Conservation (phyloP, 768 basidiomycete genomes). For the Candolleomyces aberdarensis region DNA sequence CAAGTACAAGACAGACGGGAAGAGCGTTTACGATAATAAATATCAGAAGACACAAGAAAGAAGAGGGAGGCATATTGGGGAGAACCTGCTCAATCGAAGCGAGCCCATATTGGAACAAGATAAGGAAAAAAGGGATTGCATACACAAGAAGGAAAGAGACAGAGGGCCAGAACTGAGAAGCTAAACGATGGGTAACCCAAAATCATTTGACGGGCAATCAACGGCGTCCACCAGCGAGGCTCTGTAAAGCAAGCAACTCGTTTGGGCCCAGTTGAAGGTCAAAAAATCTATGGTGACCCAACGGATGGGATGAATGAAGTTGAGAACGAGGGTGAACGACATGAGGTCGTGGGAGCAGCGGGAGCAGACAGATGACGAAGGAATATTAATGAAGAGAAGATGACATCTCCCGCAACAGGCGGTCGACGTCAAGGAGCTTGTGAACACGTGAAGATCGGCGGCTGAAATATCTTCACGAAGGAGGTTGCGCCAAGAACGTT, state of each 20-base stretch:
- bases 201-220: slow-evolving; percentile 11
- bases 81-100: too few species aligned
- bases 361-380: neutral
- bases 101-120: neutral
- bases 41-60: too few species aligned
- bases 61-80: too few species aligned
- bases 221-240: slow-evolving; percentile 8
- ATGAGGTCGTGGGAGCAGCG: neutral
- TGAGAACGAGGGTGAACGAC: neutral
- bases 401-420: too few species aligned
- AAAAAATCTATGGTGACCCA: slow-evolving; percentile 34
- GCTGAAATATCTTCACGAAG: too few species aligned
- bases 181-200: slow-evolving; percentile 7
- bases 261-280: slow-evolving; percentile 35
- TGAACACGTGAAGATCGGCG: too few species aligned
- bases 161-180: neutral
- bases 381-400: neutral
- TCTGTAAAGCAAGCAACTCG: neutral
- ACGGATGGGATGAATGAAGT: neutral
- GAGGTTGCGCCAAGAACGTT: too few species aligned
- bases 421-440: too few species aligned
- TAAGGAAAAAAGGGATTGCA: neutral
- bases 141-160: neutral
- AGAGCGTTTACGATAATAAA: too few species aligned
- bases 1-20: too few species aligned